These are phyloP conservation scores for Hypoxylon sp. DNA, from an alignment of 2,329 filamentous ascomycete species.

Conservation along the genomic window DNA sequence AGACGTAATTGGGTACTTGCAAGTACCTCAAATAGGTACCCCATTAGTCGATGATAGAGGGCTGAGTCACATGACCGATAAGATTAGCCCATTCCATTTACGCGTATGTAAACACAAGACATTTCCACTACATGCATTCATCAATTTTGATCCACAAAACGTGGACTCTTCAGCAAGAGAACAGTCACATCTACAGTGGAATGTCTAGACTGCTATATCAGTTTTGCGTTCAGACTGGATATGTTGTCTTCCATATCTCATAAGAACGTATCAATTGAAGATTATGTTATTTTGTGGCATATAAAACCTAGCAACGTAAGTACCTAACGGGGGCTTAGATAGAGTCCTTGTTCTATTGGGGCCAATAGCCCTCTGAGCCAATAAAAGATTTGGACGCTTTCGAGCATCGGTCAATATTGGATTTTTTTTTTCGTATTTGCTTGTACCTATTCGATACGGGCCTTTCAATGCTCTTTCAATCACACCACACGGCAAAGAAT, in stretches of 20 bases:
- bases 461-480: slow-evolving; percentile 6
- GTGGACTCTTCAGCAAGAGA: background rate
- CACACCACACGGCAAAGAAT: slow-evolving; percentile 28
- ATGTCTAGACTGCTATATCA: background rate
- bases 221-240: background rate
- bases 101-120: background rate
- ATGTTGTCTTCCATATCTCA: slow-evolving; percentile 2
- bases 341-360: slow-evolving; percentile 15
- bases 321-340: slow-evolving; percentile 20
- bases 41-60: slow-evolving; percentile 7
- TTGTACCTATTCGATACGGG: slow-evolving; percentile 22
- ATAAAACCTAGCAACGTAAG: background rate
- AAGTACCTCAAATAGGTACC: slow-evolving; percentile 9
- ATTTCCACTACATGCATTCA: background rate
- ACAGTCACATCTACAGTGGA: background rate
- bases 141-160: background rate
- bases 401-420: slow-evolving; percentile 28
- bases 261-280: background rate
- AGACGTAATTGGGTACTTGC: slow-evolving; percentile 2
- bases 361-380: slow-evolving; percentile 13
- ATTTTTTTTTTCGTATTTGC: slow-evolving; percentile 21
- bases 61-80: slow-evolving; percentile 41
- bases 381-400: slow-evolving; percentile 21
- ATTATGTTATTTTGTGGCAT: background rate
- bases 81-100: slow-evolving; percentile 5